Percentiles rank a stretch among this genome's conserved stretches.
phyloP scores from a whole-genome alignment of 2,329 filamentous ascomycete genomes.

The Dothideomycetes sp. region DNA sequence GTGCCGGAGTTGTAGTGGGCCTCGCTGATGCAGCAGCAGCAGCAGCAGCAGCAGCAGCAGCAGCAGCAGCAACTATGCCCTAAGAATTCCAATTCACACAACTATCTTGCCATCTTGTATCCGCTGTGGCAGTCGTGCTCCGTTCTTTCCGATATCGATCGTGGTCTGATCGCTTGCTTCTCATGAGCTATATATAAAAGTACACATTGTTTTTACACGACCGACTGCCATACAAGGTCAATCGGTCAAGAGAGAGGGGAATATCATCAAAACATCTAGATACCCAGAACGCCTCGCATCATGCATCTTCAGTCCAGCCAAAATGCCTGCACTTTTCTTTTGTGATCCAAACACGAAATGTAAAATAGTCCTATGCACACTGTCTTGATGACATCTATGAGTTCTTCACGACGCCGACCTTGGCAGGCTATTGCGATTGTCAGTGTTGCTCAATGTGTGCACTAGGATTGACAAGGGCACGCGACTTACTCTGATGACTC shows the following conservation, averaged over 20 bases:
- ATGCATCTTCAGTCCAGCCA: slow-evolving; percentile 1
- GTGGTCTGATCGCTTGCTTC: too few relatives aligned
- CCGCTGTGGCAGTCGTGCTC: too few relatives aligned
- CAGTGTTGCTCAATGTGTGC: not conserved
- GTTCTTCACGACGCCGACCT: slow-evolving; percentile 95
- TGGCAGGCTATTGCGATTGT: slow-evolving; percentile 53
- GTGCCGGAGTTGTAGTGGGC: too few relatives aligned
- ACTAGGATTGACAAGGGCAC: not conserved
- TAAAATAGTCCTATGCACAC: slow-evolving; percentile 1
- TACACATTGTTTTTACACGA: slow-evolving; percentile 6
- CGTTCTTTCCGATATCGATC: too few relatives aligned
- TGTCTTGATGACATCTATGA: slow-evolving; percentile 25
- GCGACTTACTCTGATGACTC: slow-evolving; percentile 58
- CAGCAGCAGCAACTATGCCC: too few relatives aligned
- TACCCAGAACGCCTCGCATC: slow-evolving; percentile 10
- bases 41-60: too few relatives aligned
- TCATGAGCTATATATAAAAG: slow-evolving; percentile 10
- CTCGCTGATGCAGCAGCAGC: too few relatives aligned
- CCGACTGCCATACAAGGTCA: not conserved
- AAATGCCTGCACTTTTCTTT: slow-evolving; percentile 6
- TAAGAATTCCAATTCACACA: too few relatives aligned
- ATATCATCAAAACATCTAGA: slow-evolving; percentile 3
- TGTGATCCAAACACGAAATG: not conserved
- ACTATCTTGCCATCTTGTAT: too few relatives aligned
- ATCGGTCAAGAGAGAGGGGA: slow-evolving; percentile 8